Evolutionary conservation across 1,284 basidiomycete species (phyloP), one percentile per base, ranked within the genome.

Genomic region (Kalmanozyma brasiliensis): DNA sequence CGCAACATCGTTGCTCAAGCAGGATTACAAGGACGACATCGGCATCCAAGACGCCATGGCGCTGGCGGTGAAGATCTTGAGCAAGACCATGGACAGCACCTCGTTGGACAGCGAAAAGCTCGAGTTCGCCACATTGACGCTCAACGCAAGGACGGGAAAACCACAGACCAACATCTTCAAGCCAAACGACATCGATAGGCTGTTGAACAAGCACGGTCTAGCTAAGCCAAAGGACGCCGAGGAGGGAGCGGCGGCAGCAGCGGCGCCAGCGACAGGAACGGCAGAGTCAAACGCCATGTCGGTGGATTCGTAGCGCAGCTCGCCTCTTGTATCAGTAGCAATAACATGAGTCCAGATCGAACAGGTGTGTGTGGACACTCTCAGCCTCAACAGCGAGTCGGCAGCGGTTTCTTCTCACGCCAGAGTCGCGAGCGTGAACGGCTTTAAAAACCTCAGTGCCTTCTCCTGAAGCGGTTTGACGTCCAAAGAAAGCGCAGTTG

Each of bases 1-100:
- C 4, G 94, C 92, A 33, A 92, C 94, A 80, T 92, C 90, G 77
- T 85, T 98, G 77, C 85, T 99, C 72, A 95, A 98, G 86, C 95
- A 99, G 84, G 96, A 99, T 83, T 98, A 98, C 85, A 96, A 97
- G 84, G 95, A 98, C 74, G 93, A 94, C 63, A 90, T 98, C 59
- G 58, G 51, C 9, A 72, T 78, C 41, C 74, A 79, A 47, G 79
- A 79, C n/a, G 94, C 94, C n/a, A 90, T 95, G 78, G 89, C 88
- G 23, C 86, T 99, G 35, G 93, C 93, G 45, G 86, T 97, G 74
- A 91, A 90, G 85, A 91, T 94, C 49, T 93, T 99, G 90, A 94
- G 93, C 86, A 98, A 98, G 88, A 98, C 95, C 43, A 97, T 98
- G 94, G 95, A 99, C 82, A 94, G 93, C 70, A 98, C 95, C 26